phyloP scores from a whole-genome alignment of 2,329 filamentous ascomycete genomes.

The Beauveria australis region DNA sequence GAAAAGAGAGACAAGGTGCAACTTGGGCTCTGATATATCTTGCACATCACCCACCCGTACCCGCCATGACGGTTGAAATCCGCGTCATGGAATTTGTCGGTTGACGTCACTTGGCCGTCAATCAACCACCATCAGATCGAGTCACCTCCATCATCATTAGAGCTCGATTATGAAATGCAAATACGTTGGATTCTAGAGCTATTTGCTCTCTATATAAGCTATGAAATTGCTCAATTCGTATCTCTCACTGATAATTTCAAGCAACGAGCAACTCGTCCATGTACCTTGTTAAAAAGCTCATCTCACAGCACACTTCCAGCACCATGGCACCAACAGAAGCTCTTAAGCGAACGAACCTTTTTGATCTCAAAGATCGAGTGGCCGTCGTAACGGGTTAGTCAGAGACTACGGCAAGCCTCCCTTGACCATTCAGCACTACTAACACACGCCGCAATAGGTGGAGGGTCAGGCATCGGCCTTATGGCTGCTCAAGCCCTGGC shows the following conservation, averaged over 20 bases:
- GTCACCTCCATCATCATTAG: not conserved
- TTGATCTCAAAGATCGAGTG: slow-evolving; percentile 34
- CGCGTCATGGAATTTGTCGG: not conserved
- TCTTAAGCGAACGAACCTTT: slow-evolving; percentile 21
- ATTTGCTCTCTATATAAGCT: not conserved
- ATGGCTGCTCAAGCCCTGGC: slow-evolving; percentile 63
- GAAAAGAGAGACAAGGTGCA: too few relatives aligned
- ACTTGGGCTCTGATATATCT: too few relatives aligned
- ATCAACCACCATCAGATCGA: not conserved
- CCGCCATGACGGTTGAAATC: too few relatives aligned
- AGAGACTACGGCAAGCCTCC: not conserved
- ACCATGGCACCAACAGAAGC: slow-evolving; percentile 4
- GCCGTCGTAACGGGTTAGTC: slow-evolving; percentile 36
- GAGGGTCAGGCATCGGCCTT: slow-evolving; percentile 56
- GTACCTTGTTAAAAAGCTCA: not conserved
- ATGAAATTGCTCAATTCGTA: too few relatives aligned
- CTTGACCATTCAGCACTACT: not conserved
- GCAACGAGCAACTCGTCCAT: too few relatives aligned
- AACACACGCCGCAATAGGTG: slow-evolving; percentile 23
- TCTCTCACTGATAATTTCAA: too few relatives aligned
- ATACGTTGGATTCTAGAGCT: not conserved
- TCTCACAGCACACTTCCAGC: not conserved
- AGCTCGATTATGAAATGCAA: not conserved
- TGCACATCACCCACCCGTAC: too few relatives aligned
- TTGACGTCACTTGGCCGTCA: slow-evolving; percentile 4